Percentiles rank a stretch among this genome's conserved stretches.
phyloP scores from a whole-genome alignment of 495 filamentous ascomycete species.

The Xylaria flabelliformis region DNA sequence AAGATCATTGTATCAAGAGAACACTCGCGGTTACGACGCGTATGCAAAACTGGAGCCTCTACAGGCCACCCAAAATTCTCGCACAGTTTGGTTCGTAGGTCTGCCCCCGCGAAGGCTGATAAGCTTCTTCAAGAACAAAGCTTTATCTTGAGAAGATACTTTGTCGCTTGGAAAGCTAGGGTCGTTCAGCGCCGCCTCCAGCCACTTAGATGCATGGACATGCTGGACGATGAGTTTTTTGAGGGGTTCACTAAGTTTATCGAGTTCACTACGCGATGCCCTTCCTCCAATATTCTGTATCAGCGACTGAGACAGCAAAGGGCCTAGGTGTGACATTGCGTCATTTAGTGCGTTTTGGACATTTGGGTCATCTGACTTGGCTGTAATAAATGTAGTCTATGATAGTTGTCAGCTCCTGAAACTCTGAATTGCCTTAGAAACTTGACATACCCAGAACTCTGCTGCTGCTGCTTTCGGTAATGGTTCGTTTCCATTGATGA shows the following conservation, averaged over 20 bases:
- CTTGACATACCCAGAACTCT: constrained; percentile 75
- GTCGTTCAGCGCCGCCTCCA: constrained; percentile 61
- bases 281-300: constrained; percentile 75
- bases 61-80: constrained; percentile 74
- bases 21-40: constrained; percentile 43
- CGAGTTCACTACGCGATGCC: constrained; percentile 78
- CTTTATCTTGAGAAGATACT: constrained; percentile 67
- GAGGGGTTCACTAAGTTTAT: constrained; percentile 76
- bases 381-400: constrained; percentile 56
- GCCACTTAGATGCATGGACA: constrained; percentile 64
- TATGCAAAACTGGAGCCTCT: constrained; percentile 73
- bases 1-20: background rate
- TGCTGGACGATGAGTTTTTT: constrained; percentile 75
- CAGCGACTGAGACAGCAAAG: constrained; percentile 64
- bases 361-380: constrained; percentile 46
- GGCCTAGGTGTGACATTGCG: constrained; percentile 64
- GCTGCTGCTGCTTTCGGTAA: constrained; percentile 81
- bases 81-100: constrained; percentile 65
- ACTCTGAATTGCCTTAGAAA: constrained; percentile 20
- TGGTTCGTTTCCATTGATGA: constrained; percentile 73
- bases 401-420: constrained; percentile 20
- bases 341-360: constrained; percentile 57
- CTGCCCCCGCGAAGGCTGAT: constrained; percentile 66
- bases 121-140: constrained; percentile 63
- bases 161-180: constrained; percentile 66